Evolutionary conservation across 441 rosid species (phyloP).

Genomic region (Pelargonium fulgidum): DNA sequence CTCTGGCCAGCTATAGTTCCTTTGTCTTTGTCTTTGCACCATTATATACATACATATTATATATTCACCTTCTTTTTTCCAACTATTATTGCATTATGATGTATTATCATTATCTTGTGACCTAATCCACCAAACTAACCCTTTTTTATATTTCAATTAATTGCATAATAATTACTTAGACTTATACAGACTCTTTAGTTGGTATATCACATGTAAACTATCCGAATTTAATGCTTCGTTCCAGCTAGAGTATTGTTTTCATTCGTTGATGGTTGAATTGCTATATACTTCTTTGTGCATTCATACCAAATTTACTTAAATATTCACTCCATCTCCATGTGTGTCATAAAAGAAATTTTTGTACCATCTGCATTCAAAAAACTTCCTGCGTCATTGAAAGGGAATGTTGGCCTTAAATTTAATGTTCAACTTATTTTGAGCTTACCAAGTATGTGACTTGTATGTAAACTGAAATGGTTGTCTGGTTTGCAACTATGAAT

Average conservation of each 20-base stretch:
- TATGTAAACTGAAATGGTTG: not conserved
- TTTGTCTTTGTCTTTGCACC: conserved; percentile 20
- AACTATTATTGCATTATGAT: not conserved
- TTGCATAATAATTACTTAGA: conserved; percentile 12
- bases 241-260: conserved; percentile 3
- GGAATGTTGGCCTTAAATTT: not conserved
- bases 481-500: not conserved
- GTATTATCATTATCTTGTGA: conserved; percentile 14
- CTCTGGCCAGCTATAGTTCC: conserved; percentile 28
- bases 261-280: not conserved
- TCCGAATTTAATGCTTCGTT: not conserved
- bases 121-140: conserved; percentile 28
- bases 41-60: not conserved
- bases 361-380: not conserved
- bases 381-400: not conserved
- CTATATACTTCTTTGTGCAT: conserved; percentile 1
- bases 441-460: conserved; percentile 4
- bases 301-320: not conserved
- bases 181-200: conserved; percentile 4
- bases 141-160: conserved; percentile 14
- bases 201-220: conserved; percentile 26
- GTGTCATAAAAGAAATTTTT: not conserved
- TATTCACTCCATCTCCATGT: conserved; percentile 8
- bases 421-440: not conserved
- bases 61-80: not conserved